A percentile compares a stretch with the other conserved stretches of the same genome.
Evolutionary conservation across 2,329 filamentous ascomycete species (phyloP).

Genomic region (Fusarium penzigii): DNA sequence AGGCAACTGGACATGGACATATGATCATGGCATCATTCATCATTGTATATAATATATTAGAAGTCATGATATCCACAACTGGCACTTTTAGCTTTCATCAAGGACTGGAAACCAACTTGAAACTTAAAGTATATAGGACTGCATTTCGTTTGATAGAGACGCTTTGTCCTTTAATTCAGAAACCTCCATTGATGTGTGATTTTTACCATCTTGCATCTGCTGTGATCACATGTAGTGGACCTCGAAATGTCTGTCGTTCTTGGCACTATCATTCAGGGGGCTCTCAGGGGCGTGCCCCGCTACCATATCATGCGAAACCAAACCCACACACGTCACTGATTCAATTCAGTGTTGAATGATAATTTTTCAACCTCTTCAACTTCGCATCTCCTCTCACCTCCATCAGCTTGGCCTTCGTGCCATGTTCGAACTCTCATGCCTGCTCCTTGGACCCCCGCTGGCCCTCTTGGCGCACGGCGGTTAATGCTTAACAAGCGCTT

Average conservation of each 20-base stretch:
- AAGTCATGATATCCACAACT: background rate
- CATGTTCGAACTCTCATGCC: slow-evolving; percentile 28
- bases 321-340: background rate
- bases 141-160: too few relatives aligned
- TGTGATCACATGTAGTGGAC: background rate
- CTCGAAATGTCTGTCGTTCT: background rate
- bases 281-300: background rate
- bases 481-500: slow-evolving; percentile 35
- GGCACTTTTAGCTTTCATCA: background rate
- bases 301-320: background rate
- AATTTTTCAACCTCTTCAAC: background rate
- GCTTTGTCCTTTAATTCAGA: too few relatives aligned
- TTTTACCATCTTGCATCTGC: too few relatives aligned
- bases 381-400: background rate
- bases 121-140: too few relatives aligned
- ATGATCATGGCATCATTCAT: background rate
- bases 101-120: background rate
- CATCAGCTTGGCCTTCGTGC: slow-evolving; percentile 16
- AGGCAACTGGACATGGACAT: background rate
- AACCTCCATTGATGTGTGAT: too few relatives aligned
- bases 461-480: slow-evolving; percentile 21
- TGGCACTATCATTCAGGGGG: background rate
- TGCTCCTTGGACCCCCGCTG: slow-evolving; percentile 26
- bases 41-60: background rate
- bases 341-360: background rate